phyloP scores from a whole-genome alignment of 1,284 basidiomycete genomes.

The Sanghuangporus baumii region DNA sequence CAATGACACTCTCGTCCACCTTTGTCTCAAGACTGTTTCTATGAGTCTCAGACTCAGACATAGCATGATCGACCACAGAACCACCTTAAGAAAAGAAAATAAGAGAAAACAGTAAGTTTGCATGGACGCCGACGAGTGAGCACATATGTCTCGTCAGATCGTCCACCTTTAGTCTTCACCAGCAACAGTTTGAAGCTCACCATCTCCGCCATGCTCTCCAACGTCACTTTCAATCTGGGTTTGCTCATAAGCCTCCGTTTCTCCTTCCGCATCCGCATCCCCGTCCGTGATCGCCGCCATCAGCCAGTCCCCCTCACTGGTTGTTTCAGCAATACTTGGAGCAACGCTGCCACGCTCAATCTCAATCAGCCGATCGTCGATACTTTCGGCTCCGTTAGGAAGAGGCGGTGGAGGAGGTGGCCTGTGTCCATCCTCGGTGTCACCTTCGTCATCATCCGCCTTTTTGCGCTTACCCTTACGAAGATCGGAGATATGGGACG shows the following conservation, averaged over 20 bases:
- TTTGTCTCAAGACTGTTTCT: slow-evolving; percentile 16
- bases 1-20: slow-evolving; percentile 13
- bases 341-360: slow-evolving; percentile 49
- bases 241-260: slow-evolving; percentile 39
- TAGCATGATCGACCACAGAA: slow-evolving; percentile 32
- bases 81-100: slow-evolving; percentile 36
- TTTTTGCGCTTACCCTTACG: slow-evolving; percentile 80
- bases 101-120: slow-evolving; percentile 43
- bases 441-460: slow-evolving; percentile 75
- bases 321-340: slow-evolving; percentile 50
- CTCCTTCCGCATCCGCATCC: slow-evolving; percentile 33
- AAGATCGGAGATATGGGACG: slow-evolving; percentile 45
- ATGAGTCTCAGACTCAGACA: slow-evolving; percentile 15
- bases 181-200: slow-evolving; percentile 37
- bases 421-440: slow-evolving; percentile 62
- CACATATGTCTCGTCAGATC: slow-evolving; percentile 17
- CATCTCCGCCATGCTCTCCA: slow-evolving; percentile 34
- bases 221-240: slow-evolving; percentile 25
- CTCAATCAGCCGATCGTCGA: slow-evolving; percentile 4
- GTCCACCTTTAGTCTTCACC: slow-evolving; percentile 27
- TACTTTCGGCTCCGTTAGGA: slow-evolving; percentile 23
- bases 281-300: slow-evolving; percentile 73
- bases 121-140: slow-evolving; percentile 33
- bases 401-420: slow-evolving; percentile 55
- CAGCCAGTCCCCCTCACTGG: slow-evolving; percentile 74